A percentile compares a stretch with the other conserved stretches of the same genome.
Conservation (phyloP, 495 filamentous ascomycete species). For the Penicillium mononematosum region DNA sequence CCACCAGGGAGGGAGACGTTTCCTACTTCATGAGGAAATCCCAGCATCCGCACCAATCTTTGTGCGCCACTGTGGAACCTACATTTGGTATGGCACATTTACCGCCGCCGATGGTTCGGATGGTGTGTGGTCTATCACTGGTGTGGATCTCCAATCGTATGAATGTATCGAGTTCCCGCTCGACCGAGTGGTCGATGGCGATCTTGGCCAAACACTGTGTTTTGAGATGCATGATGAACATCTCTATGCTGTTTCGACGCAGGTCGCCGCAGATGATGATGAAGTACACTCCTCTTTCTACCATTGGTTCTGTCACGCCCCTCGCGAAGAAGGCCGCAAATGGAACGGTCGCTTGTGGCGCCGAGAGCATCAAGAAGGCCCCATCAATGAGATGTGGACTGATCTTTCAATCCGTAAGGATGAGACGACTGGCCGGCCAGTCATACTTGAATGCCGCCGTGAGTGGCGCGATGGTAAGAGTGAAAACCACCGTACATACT, state of each 20-base stretch:
- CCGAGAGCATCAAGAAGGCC: conserved; percentile 67
- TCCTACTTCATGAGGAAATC: conserved; percentile 24
- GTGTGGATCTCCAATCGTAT: conserved; percentile 48
- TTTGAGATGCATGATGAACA: conserved; percentile 70
- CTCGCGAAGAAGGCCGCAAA: conserved; percentile 29
- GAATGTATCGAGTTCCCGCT: conserved; percentile 11
- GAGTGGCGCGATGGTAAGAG: conserved; percentile 65
- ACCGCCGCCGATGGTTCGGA: conserved; percentile 13
- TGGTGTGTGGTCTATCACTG: conserved; percentile 56
- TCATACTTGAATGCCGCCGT: conserved; percentile 67
- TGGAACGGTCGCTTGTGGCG: conserved; percentile 55
- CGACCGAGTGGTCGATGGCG: conserved; percentile 29
- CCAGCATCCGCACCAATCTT: conserved; percentile 37
- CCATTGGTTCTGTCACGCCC: conserved; percentile 60
- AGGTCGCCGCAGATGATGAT: conserved; percentile 60
- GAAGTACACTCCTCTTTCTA: conserved; percentile 71
- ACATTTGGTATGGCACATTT: conserved; percentile 65
- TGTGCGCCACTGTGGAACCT: conserved; percentile 63
- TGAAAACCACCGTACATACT: conserved; percentile 65
- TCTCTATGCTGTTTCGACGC: conserved; percentile 72
- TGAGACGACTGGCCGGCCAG: conserved; percentile 57
- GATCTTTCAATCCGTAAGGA: conserved; percentile 63
- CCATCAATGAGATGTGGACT: conserved; percentile 76
- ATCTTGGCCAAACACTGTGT: conserved; percentile 65
- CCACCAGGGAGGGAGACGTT: conserved; percentile 34